Base-by-base conservation (phyloP, 2,329 filamentous ascomycete genomes). In the Colletotrichum noveboracense region DNA sequence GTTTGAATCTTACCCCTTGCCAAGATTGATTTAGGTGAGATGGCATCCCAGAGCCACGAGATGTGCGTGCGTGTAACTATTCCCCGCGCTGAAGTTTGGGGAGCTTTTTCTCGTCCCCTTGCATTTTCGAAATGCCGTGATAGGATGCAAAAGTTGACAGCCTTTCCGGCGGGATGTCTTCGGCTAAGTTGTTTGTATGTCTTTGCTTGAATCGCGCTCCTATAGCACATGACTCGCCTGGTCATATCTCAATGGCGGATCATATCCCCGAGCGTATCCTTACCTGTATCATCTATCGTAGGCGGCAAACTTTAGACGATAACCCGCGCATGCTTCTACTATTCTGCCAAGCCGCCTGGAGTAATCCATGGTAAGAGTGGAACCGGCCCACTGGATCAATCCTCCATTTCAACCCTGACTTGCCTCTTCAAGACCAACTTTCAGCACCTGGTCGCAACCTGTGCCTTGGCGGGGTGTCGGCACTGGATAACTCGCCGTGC, bases 91-190 rank as follows among this genome's bases (percentile, higher is more conserved):
- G 43, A 10, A 48, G 43, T 7, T 48, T 48, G n/a, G 43, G 43
- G 1, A 21, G 1, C 13, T 48, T 7, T 7, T 2, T 16, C n/a
- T 4, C 3, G 1, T 21, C 3, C 10, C 10, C 18, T 48, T 2
- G 43, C 2, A 48, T 12, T 21, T 48, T 21, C 10, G 4, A 48
- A 12, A 48, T 48, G n/a, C 43, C n/a, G 43, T 48, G 43, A 3
- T 12, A 1, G 43, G 43, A 48, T 48, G 7, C 43, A 7, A 3
- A 48, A 48, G 10, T 48, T 13, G 43, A 48, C 2, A 21, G 43
- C 43, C 43, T 21, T 48, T 6, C n/a, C 43, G 43, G 43, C 43
- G 10, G 43, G 43, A 48, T 48, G 43, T 48, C 43, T 48, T 21
- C 43, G 43, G 43, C 43, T 48, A 4, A 7, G 18, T 2, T 12